Conservation (phyloP, 352 stramenopile genomes). For the Pythium grandisporangium region DNA sequence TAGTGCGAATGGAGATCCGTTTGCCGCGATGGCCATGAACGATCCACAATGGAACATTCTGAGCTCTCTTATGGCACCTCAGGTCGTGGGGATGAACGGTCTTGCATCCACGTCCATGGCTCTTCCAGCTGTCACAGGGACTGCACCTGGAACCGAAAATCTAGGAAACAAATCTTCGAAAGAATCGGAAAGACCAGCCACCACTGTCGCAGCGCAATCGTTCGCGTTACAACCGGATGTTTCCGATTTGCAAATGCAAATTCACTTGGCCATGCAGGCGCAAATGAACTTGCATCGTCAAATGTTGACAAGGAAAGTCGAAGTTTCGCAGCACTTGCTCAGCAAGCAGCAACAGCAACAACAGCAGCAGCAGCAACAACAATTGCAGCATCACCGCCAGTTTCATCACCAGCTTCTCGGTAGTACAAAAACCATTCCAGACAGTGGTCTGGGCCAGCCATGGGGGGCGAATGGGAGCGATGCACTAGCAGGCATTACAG, state of each 20-base stretch:
- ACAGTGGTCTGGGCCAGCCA: too few relatives aligned
- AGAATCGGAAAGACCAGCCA: too few relatives aligned
- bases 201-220: conserved; percentile 24
- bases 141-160: too few relatives aligned
- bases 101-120: not conserved
- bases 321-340: conserved; percentile 52
- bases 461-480: too few relatives aligned
- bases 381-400: too few relatives aligned
- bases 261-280: conserved; percentile 74
- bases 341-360: conserved; percentile 13
- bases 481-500: too few relatives aligned
- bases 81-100: conserved; percentile 16
- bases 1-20: too few relatives aligned
- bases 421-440: too few relatives aligned
- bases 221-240: conserved; percentile 52
- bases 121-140: not conserved
- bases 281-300: conserved; percentile 77
- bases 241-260: conserved; percentile 47
- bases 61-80: conserved; percentile 68
- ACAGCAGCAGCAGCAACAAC: conserved; percentile 12
- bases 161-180: too few relatives aligned
- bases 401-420: too few relatives aligned
- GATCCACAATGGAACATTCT: conserved; percentile 77
- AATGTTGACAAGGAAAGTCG: conserved; percentile 78
- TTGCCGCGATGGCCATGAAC: conserved; percentile 25